Base-by-base conservation (phyloP, 148 eudicot species). In the Bassia scoparia region DNA sequence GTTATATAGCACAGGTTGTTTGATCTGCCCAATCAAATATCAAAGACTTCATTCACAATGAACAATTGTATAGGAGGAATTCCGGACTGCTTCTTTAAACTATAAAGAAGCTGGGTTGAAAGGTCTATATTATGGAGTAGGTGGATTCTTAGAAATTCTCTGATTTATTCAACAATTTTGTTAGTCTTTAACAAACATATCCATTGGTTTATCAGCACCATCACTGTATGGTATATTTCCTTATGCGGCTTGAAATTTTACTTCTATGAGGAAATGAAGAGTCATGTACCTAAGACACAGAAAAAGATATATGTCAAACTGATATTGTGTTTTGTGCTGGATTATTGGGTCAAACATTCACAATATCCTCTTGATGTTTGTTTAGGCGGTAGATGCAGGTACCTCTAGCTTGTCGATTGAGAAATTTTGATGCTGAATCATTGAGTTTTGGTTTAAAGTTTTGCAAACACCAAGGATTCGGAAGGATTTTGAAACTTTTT, bases 321-420 rank as follows among this genome's bases (percentile, higher is more conserved):
- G 60, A 87, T 77, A 18, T 93, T 95, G 61, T 97, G 98, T 58
- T 91, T 97, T 34, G 82, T 91, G 98, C 98, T 24, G 98, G 98
- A 62, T 78, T 93, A 67, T 71, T 93, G 67, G 98, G 98, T 63
- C 98, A 93, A 74, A 93, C 98, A 78, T 89, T 89, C 78, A 93
- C 98, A n/a, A 16, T 93, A 93, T 77, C 98, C 98, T 79, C 90
- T 93, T 31, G 98, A 93, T 74, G 98, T 93, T 62, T n/a, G n/a
- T 97, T 93, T 14, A 85, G 97, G 78, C 80, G 97, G 65, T 97
- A 93, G 87, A 93, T 90, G 98, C 98, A 93, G 98, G 98, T 90
- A 77, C 23, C 43, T n/a, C 24, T 35, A 71, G 23, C 76, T 55
- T 29, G 20, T 62, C 34, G 31, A 15, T 72, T 48, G 31, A 61